These are phyloP conservation scores for Sphenostylis stenocarpa DNA, from an alignment of 306 rosid genomes.

Conservation along the genomic window DNA sequence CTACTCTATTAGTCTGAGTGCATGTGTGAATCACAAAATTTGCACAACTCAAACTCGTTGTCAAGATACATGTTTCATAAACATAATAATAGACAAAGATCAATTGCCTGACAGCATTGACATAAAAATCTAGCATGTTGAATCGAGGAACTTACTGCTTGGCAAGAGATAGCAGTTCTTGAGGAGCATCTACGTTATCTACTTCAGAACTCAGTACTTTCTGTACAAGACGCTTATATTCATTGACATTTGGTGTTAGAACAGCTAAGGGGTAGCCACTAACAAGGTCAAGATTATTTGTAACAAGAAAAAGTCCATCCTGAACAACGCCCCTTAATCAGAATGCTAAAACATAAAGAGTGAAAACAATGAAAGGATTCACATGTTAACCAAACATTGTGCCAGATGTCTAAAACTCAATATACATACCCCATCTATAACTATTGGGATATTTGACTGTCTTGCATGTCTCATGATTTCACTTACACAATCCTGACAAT, in stretches of 20 bases:
- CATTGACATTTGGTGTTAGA: slow-evolving; percentile 14
- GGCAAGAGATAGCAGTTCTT: neutral
- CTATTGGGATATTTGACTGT: slow-evolving; percentile 11
- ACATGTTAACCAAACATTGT: neutral
- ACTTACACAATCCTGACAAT: slow-evolving; percentile 9
- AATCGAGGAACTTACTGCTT: neutral
- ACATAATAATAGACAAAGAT: neutral
- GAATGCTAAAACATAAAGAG: neutral
- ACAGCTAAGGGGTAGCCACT: slow-evolving; percentile 10
- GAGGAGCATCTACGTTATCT: neutral
- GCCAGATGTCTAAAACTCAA: neutral
- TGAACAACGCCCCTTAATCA: neutral
- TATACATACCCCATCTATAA: slow-evolving; percentile 19
- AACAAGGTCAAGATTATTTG: slow-evolving; percentile 12
- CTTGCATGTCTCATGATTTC: neutral
- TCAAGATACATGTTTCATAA: neutral
- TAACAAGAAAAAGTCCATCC: slow-evolving; percentile 18
- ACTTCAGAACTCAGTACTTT: slow-evolving; percentile 1
- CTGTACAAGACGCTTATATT: slow-evolving; percentile 5
- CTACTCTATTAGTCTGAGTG: neutral
- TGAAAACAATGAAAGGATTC: neutral
- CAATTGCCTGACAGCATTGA: neutral
- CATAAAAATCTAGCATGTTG: neutral
- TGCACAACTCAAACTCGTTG: neutral
- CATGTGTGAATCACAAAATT: neutral